Base-by-base conservation (phyloP, 2,329 filamentous ascomycete genomes). In the Curvularia eragrostidis region DNA sequence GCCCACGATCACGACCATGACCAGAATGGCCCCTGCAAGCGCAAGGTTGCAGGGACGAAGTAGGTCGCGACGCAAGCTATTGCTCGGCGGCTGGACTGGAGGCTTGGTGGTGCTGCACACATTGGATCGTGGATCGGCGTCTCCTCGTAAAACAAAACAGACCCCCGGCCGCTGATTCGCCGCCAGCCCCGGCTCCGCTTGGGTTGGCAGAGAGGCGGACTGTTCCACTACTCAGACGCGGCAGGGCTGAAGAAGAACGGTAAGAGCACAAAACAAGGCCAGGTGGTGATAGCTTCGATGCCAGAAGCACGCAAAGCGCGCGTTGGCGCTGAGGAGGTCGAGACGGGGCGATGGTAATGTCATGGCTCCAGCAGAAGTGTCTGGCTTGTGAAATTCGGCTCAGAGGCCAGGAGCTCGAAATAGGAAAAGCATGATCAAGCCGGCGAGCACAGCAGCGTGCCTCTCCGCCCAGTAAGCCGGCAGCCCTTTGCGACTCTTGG, bases 61-160 rank as follows among this genome's bases (percentile, higher is more conserved):
- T 61, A 57, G 48, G 50, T 50, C 32, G 50, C 42, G 58, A 24
- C 59, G 60, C 61, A 63, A 55, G 54, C 54, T 42, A 63, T 59
- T 38, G 54, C 52, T 52, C 56, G 54, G 38, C 57, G 64, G 56
- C 61, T 60, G 60, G 58, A 52, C 54, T 56, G 47, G 61, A 61
- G 58, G 58, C 55, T 58, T 64, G 56, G 59, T 56, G 52, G 53
- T 48, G 56, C 61, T 48, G 56, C 61, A 67, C 58, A 61, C 65
- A 68, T 69, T 70, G 63, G 65, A 52, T 59, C 54, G 56, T 58
- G 59, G 56, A 68, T 69, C 66, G 68, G 66, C 68, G 69, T 66
- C 56, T 61, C 63, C 56, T 64, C 60, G 65, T 69, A 64, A 63
- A 65, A 64, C 62, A 68, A 71, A 69, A 65, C 64, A 63, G 63